phyloP scores from a whole-genome alignment of 2,329 filamentous ascomycete genomes.

The Aspergillus sojae region DNA sequence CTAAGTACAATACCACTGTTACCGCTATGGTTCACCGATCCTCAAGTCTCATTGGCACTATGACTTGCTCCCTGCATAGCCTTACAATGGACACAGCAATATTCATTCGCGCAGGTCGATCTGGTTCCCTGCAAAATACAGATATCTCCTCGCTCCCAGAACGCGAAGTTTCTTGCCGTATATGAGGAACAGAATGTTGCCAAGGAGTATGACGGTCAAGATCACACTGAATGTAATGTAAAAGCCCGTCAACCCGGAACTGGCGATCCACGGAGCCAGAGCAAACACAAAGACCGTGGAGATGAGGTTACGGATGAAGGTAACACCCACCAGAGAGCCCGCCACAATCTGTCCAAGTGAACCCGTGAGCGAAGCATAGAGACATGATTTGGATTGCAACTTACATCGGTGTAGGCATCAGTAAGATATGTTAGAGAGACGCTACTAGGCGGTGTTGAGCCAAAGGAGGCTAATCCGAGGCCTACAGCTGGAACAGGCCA shows the following conservation, averaged over 20 bases:
- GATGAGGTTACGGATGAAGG: slow-evolving; percentile 50
- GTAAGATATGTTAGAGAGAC: slow-evolving; percentile 32
- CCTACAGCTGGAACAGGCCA: slow-evolving; percentile 26
- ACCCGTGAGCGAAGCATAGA: not conserved
- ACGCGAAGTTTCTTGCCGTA: not conserved
- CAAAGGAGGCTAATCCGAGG: slow-evolving; percentile 4
- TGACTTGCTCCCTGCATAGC: too few species aligned
- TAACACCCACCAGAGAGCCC: slow-evolving; percentile 50
- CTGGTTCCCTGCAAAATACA: too few species aligned
- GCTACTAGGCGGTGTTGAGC: slow-evolving; percentile 27
- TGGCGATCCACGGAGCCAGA: slow-evolving; percentile 21
- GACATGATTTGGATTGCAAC: slow-evolving; percentile 6
- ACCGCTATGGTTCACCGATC: too few species aligned
- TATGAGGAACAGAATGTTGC: not conserved
- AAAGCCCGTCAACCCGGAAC: not conserved
- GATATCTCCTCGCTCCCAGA: too few species aligned
- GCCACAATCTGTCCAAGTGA: slow-evolving; percentile 44
- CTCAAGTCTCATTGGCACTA: too few species aligned
- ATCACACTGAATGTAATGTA: not conserved
- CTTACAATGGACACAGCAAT: too few species aligned
- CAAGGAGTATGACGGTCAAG: not conserved
- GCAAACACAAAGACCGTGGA: slow-evolving; percentile 52
- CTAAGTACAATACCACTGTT: too few species aligned
- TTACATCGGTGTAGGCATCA: slow-evolving; percentile 34
- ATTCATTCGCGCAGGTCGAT: too few species aligned